Base-by-base conservation (phyloP, 495 filamentous ascomycete genomes). In the Clavariopsis aquatica region DNA sequence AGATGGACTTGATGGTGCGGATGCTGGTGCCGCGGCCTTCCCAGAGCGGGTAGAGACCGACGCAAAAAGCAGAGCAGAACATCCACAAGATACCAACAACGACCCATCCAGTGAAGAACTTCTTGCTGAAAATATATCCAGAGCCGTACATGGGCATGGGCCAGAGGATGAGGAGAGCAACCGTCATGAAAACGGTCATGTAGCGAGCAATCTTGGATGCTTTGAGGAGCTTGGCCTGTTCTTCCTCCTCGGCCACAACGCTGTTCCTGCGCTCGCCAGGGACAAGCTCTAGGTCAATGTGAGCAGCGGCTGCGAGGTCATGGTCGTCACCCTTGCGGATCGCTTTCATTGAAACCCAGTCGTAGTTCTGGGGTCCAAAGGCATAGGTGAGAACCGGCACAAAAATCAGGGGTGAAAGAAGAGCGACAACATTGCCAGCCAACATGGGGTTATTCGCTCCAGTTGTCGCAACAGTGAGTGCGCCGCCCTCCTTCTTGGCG, bases 31-130 rank as follows among this genome's bases (percentile, higher is more conserved):
- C 72, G 13, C 92, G 76, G 0, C 92, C 91, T 70, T 96, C 91
- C 73, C 82, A 95, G 2, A 96, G 72, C 24, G 92, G 93, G 76
- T 90, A 96, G 2, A 96, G 27, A 0, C 90, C 90, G 4, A 96
- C 92, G 53, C 66, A 72, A 22, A 70, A 79, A 8, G 86, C 76
- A 0, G 86, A 89, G 71, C 81, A 85, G 72, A 96, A 95, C 66
- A 96, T 81, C 93, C 92, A 96, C 27, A 93, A 74, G 51, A 96
- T 89, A 0, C 91, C 92, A 2, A 96, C 88, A 15, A 83, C 78
- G 19, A 96, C 85, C 92, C 92, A 96, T 34, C 93, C 92, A 1
- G 91, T 93, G 78, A 96, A 96, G 80, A 96, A 96, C 49, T 83
- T 82, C 78, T 91, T 92, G 73, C 85, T 89, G 78, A 96, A 96